Evolutionary conservation across 345 rosid species (phyloP).

Genomic region (Xanthoceras sorbifolium): DNA sequence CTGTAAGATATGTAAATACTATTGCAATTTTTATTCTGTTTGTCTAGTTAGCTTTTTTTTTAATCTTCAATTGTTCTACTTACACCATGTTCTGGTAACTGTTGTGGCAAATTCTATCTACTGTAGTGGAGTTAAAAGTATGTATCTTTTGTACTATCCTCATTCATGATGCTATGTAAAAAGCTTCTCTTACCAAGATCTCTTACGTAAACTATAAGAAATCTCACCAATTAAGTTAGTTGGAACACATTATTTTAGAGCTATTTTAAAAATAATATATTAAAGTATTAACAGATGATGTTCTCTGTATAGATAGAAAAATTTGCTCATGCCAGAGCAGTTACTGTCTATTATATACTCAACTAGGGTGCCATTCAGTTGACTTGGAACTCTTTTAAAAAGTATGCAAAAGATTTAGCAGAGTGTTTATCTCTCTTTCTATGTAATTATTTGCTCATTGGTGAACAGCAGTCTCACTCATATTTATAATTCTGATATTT

Average conservation of each 20-base stretch:
- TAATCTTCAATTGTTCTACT: not conserved
- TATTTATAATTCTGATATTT: too few relatives aligned
- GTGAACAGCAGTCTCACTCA: not conserved
- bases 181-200: not conserved
- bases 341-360: not conserved
- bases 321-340: not conserved
- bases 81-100: not conserved
- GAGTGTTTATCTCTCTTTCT: not conserved
- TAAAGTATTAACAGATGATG: too few relatives aligned
- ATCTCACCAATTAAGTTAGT: not conserved
- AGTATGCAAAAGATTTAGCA: not conserved
- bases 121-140: not conserved
- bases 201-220: not conserved
- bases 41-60: not conserved
- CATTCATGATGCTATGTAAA: not conserved
- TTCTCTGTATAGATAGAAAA: too few relatives aligned
- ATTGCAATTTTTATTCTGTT: too few relatives aligned
- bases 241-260: too few relatives aligned
- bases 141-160: not conserved
- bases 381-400: not conserved
- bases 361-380: not conserved
- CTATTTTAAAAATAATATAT: too few relatives aligned
- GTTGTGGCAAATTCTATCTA: not conserved
- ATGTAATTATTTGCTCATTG: not conserved
- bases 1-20: not conserved